Base-by-base conservation (phyloP, 2,329 filamentous ascomycete genomes). In the Aspergillus thermomutatus region DNA sequence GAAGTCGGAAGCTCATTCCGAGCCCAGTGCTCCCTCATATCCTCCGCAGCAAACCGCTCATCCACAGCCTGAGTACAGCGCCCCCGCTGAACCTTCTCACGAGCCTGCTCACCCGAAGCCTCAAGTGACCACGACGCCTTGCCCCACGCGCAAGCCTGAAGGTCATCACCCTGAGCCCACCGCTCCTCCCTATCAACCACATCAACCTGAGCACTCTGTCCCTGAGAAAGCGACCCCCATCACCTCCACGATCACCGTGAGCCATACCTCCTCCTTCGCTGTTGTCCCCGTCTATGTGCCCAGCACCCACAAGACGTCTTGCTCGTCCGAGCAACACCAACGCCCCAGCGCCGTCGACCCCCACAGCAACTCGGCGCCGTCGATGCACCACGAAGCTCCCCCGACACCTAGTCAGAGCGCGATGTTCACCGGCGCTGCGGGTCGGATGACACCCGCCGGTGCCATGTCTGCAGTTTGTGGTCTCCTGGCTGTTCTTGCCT, bases 281-380 rank as follows among this genome's bases (percentile, higher is more conserved):
- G 57, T 60, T 64, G 66, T 72, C 53, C 64, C 69, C 1, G 66
- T 72, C 4, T 57, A 65, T 23, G 66, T 72, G 0, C 67, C 68
- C 19, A 51, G 6, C 21, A 11, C 3, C 28, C 31, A 37, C 31
- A 37, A 17, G 31, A 5, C 31, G 5, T 7, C 14, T 14, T 37
- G 31, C 31, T 17, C 31, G 5, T 37, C 31, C 2, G 14, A 2
- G 17, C 3, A 65, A 70, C 1, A 69, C 71, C 26, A 72, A 67
- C 1, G 58, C 52, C 80, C 80, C 27, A 72, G 71, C 48, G 79
- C 80, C 53, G 77, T 76, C 25, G 78, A 77, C 86, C 0, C 77
- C 31, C 66, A 23, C 3, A 73, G 51, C 73, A 75, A 19, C 52
- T 50, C 11, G 31, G 50, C 6, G n/a, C 25, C 37, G 49, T 23